A percentile compares a stretch with the other conserved stretches of the same genome.
Conservation (phyloP, 2,329 filamentous ascomycete genomes). For the Diaporthe vexans region DNA sequence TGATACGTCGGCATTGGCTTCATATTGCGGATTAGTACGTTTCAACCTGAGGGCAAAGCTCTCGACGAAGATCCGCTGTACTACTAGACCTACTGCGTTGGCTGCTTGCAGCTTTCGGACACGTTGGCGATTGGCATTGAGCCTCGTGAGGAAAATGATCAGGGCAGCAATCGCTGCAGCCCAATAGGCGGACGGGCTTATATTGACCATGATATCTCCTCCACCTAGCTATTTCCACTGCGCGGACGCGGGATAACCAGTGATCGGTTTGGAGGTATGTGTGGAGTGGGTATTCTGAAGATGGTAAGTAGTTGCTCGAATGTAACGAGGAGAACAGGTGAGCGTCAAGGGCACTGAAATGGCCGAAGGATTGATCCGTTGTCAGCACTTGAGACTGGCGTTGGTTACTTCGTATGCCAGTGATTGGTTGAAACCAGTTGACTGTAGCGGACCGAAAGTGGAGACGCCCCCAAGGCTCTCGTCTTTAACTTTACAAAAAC, state of each 20-base stretch:
- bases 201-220: background rate
- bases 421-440: too few species aligned
- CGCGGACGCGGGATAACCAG: background rate
- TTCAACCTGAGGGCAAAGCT: background rate
- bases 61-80: background rate
- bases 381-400: too few species aligned
- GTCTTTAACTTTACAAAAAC: too few species aligned
- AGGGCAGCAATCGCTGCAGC: background rate
- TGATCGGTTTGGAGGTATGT: background rate
- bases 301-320: background rate
- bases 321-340: too few species aligned
- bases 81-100: background rate
- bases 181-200: background rate
- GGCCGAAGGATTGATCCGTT: too few species aligned
- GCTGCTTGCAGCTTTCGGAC: background rate
- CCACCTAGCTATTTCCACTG: background rate
- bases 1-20: background rate
- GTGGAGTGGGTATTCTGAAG: background rate
- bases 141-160: background rate
- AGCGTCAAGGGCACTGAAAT: too few species aligned
- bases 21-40: background rate
- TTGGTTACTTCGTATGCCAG: too few species aligned
- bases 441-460: too few species aligned
- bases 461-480: too few species aligned
- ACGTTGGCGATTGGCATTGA: conserved; percentile 1